Base-by-base conservation (phyloP, 257 asterid genomes). In the Lycium ferocissimum region DNA sequence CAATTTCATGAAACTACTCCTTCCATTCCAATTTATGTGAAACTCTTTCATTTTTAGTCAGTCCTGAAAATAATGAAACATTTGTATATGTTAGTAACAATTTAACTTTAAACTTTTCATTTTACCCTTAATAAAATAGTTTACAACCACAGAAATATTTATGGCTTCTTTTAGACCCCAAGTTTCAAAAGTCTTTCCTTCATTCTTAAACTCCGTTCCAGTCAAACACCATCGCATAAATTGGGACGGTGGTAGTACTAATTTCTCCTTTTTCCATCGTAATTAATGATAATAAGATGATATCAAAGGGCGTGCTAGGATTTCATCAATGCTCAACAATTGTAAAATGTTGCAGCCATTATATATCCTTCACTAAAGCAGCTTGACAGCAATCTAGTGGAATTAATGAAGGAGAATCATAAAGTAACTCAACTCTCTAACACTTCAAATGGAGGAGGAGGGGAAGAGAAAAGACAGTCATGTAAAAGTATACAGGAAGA, bases 311-410 rank as follows among this genome's bases (percentile, higher is more conserved):
- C 20, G 45, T 22, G 62, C 45, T 18, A 22, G 2, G 62, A 76
- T 51, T 73, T 49, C 81, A 13, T 22, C 20, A 20, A 43, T 45
- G 58, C 58, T 80, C 79, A 56, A 10, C 2, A 40, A 33, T 40
- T 22, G 59, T 54, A 75, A 80, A 90, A 79, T 83, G 53, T 71
- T 85, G 84, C 92, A 92, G 96, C 92, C 87, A 93, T 93, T 43
- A 91, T 93, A 86, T 92, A 91, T 83, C 97, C 97, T 17, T 91
- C 89, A 86, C 87, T 92, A 62, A 89, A 91, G 89, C 94, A 92
- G 85, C 90, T 93, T 14, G 94, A 91, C 70, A 92, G 92, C 33
- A 86, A 88, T 83, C 20, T 91, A 9, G 85, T 40, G 79, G 94
- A 86, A 49, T 45, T 90, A 69, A 78, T 66, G 92, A 90, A 88